A percentile compares a stretch with the other conserved stretches of the same genome.
phyloP scores from a whole-genome alignment of 164 flowering plant species.

The Akebia trifoliata region DNA sequence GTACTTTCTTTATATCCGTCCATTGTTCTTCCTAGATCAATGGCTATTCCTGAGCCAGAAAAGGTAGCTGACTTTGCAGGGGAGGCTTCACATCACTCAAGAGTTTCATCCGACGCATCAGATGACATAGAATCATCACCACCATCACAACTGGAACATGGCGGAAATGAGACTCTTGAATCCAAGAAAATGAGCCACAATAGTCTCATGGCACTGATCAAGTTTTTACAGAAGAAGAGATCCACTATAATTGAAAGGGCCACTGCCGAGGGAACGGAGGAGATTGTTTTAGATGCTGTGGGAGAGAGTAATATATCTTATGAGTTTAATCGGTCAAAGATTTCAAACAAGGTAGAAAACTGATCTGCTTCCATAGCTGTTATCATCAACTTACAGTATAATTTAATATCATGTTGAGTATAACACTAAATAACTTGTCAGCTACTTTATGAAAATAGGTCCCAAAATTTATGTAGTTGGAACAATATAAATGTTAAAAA shows the following conservation, averaged over 20 bases:
- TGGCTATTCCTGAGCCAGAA: conserved; percentile 53
- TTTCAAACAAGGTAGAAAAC: conserved; percentile 56
- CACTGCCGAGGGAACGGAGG: conserved; percentile 89
- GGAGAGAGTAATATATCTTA: conserved; percentile 47
- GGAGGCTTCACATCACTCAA: conserved; percentile 68
- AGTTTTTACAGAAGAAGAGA: conserved; percentile 86
- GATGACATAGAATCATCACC: conserved; percentile 78
- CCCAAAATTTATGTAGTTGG: too few relatives aligned
- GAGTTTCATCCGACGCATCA: conserved; percentile 80
- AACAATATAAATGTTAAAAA: too few relatives aligned
- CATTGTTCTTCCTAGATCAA: conserved; percentile 70
- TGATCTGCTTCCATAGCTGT: background rate
- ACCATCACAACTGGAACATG: conserved; percentile 46
- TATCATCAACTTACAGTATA: conserved; percentile 2
- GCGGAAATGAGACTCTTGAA: conserved; percentile 57
- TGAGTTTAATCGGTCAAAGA: conserved; percentile 46
- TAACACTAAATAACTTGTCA: background rate
- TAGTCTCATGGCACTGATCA: conserved; percentile 88
- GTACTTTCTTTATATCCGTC: conserved; percentile 86
- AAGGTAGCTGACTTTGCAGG: conserved; percentile 44
- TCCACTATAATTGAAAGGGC: conserved; percentile 72
- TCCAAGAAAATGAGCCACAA: conserved; percentile 88
- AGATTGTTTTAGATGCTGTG: conserved; percentile 83
- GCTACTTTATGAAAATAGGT: background rate
- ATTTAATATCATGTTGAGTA: background rate